These are phyloP conservation scores for Geranium brycei DNA, from an alignment of 345 rosid species.

Conservation along the genomic window DNA sequence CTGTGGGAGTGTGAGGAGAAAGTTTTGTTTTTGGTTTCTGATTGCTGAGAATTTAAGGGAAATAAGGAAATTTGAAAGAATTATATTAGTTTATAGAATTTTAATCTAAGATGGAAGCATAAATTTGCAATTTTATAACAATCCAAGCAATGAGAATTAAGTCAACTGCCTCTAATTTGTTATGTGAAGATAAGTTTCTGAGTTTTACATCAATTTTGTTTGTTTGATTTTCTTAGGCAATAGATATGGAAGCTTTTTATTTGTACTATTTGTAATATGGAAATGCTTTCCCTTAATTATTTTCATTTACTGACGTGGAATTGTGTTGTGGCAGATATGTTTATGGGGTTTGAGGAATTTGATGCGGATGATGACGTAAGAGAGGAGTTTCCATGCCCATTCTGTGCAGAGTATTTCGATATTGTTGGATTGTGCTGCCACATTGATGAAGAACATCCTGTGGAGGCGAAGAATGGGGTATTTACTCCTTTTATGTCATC, in stretches of 20 bases:
- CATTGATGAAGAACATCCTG: slow-evolving; percentile 81
- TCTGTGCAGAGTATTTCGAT: slow-evolving; percentile 78
- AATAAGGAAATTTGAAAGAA: not conserved
- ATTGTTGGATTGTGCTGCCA: slow-evolving; percentile 85
- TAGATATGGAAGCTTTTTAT: not conserved
- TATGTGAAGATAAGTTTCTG: not conserved
- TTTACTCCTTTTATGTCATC: not conserved
- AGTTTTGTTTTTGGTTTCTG: not conserved
- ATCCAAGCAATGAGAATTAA: not conserved
- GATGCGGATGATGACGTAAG: slow-evolving; percentile 84
- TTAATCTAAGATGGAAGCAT: too few species aligned
- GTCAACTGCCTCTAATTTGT: not conserved
- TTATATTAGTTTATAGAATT: not conserved
- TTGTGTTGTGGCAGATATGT: slow-evolving; percentile 53
- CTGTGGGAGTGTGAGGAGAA: too few species aligned
- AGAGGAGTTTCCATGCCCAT: slow-evolving; percentile 94
- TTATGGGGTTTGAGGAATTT: slow-evolving; percentile 68
- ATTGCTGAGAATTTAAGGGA: not conserved
- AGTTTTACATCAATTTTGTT: slow-evolving; percentile 4
- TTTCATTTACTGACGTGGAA: not conserved
- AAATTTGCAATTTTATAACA: not conserved
- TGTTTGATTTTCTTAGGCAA: not conserved
- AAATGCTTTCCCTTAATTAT: not conserved
- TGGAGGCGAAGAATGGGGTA: slow-evolving; percentile 91
- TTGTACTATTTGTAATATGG: not conserved